Evolutionary conservation across 176 grass and related monocot species (phyloP), one percentile per base, ranked within the genome.

Genomic region (Zea mays): DNA sequence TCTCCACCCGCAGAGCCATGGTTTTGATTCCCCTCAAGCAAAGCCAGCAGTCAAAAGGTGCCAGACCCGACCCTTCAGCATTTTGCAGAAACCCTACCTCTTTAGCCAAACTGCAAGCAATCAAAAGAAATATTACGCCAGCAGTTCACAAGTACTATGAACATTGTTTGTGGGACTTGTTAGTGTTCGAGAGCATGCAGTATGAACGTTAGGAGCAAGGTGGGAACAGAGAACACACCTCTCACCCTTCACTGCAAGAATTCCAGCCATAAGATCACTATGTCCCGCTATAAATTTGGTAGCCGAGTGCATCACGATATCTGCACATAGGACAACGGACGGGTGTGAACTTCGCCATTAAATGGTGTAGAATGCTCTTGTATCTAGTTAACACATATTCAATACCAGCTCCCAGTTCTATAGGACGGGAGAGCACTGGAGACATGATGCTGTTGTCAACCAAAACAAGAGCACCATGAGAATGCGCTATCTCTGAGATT

Each of bases 401-500:
- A n/a, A 36, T 81, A 98, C 95, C 95, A 74, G 95, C 92, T 75
- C 95, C 95, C 58, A 98, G 89, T 85, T 98, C 89, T 76, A 98
- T 75, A 60, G 95, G 89, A 17, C 46, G 83, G 77, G 85, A 98
- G 42, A 98, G 89, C 75, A 98, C 91, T 33, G 95, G 91, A 88
- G 95, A 98, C 95, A 98, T 88, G 69, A 98, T 98, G 71, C 95
- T 98, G 71, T 98, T 98, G 71, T 98, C 95, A 41, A 98, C 91
- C 79, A 98, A 85, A 85, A 98, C 89, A 67, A 98, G 59, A 74
- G 87, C 85, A 66, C 91, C 91, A 52, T 85, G 79, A 68, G 79
- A 79, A 85, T 92, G 95, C 72, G 91, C 95, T 87, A 98, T 90
- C 73, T 98, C 91, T 63, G 91, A 51, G 36, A 98, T 98, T 98